Base-by-base conservation (phyloP, 257 asterid species). In the Echites panduratus region DNA sequence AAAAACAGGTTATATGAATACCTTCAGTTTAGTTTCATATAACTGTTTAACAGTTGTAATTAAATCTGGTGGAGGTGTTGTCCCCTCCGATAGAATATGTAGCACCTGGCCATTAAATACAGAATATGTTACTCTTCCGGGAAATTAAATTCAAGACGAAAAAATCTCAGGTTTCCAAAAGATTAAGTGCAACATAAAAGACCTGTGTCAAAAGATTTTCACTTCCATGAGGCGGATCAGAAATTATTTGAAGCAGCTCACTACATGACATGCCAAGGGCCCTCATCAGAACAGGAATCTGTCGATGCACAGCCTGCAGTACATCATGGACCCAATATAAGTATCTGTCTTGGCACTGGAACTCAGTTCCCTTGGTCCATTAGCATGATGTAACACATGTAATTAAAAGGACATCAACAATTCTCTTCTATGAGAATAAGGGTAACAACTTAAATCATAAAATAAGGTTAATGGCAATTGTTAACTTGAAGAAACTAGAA, bases 191-290 rank as follows among this genome's bases (percentile, higher is more conserved):
- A 70, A 5, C 9, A 20, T 45, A 70, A 64, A 56, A 67, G 54
- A 92, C 99, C 96, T 86, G 96, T 68, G 89, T 79, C 83, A 95
- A 76, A 73, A 92, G 89, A 74, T 83, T 86, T 80, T 92, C 98
- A 89, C 98, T 87, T 83, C 99, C 99, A 49, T 75, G 81, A 26
- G 99, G 96, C 79, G 98, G 99, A 80, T 90, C 85, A 13, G 99
- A 88, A 77, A 95, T 86, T 79, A 92, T 85, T 71, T 73, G 85
- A 67, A 92, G 96, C 84, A 92, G 77, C 79, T 89, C 96, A 29
- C 96, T 81, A 76, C 81, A 88, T 49, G 92, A 86, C 9, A 90
- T 75, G 62, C 89, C 96, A 72, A 89, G 78, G 63, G 96, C 83
- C 87, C 96, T 89, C 76, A 87, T 76, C 71, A 95, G 90, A 80